Base-by-base conservation (phyloP, 495 filamentous ascomycete species). In the Penicillium chermesinum region DNA sequence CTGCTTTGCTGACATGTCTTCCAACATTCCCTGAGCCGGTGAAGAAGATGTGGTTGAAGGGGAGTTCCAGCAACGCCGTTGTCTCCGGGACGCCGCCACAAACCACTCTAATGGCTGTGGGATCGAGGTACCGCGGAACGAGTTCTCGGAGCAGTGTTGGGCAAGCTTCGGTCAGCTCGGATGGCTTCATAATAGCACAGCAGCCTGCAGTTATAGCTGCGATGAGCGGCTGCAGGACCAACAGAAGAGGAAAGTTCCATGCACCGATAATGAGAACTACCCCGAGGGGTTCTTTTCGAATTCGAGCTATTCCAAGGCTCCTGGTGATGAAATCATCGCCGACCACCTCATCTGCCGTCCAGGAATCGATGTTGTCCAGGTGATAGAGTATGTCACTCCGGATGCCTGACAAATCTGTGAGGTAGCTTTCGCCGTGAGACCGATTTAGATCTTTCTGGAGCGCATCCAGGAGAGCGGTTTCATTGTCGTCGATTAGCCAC, bases 221-320 rank as follows among this genome's bases (percentile, higher is more conserved):
- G 42, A 93, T 73, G 16, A 93, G 54, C n/a, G 89, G 88, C 21
- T 77, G 74, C 17, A 95, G 49, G 13, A 79, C 67, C 2, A 94
- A 75, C 56, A 85, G 80, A 44, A 89, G 53, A 4, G 89, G 89
- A 62, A 86, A 91, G 70, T 95, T 95, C 73, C 84, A 95, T 27
- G 87, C 76, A 62, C 88, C 89, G 58, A 95, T 89, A 58, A 94
- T 81, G 27, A 95, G 70, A 0, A 87, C 78, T 7, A 80, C 59
- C 18, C 89, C 89, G 21, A 30, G 25, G 4, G 25, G 25, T 10
- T 30, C 25, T 10, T 30, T 30, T 30, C 25, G 25, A 30, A 30
- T 30, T 4, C 25, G 25, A 30, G 25, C 25, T 30, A 30, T 10
- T 30, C 25, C 25, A 30, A 30, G 25, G 10, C 25, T 30, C 10